Evolutionary conservation across 495 filamentous ascomycete genomes (phyloP).

Genomic region (Neurospora pannonica): DNA sequence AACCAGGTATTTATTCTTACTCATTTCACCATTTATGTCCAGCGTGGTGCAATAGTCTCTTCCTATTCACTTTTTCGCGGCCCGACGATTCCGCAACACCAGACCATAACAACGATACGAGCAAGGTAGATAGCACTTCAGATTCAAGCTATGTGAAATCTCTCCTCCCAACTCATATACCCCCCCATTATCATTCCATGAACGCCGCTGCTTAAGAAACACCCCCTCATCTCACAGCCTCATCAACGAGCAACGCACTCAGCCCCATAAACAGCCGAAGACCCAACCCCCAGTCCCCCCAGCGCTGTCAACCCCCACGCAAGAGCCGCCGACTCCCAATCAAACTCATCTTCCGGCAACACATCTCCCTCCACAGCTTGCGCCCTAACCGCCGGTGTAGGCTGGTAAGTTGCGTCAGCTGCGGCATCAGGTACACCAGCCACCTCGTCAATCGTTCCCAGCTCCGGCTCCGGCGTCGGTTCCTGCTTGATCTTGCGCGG

Average conservation of each 20-base stretch:
- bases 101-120: background rate
- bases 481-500: conserved; percentile 22
- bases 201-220: background rate
- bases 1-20: background rate
- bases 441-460: conserved; percentile 9
- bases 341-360: conserved; percentile 24
- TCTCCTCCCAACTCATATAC: background rate
- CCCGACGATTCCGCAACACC: background rate
- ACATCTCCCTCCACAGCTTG: conserved; percentile 21
- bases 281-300: conserved; percentile 32
- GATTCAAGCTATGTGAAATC: background rate
- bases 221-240: background rate
- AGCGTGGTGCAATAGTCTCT: too few species aligned
- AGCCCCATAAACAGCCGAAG: conserved; percentile 33
- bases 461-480: conserved; percentile 13
- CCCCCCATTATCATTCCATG: background rate
- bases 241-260: conserved; percentile 31
- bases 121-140: background rate
- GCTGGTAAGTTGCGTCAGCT: conserved; percentile 19
- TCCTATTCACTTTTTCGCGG: background rate
- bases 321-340: conserved; percentile 37
- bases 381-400: conserved; percentile 12
- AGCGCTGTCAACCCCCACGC: conserved; percentile 34
- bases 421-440: background rate
- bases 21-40: background rate